These are phyloP conservation scores for Flaveria ramosissima DNA, from an alignment of 129 eudicot species.

Conservation along the genomic window DNA sequence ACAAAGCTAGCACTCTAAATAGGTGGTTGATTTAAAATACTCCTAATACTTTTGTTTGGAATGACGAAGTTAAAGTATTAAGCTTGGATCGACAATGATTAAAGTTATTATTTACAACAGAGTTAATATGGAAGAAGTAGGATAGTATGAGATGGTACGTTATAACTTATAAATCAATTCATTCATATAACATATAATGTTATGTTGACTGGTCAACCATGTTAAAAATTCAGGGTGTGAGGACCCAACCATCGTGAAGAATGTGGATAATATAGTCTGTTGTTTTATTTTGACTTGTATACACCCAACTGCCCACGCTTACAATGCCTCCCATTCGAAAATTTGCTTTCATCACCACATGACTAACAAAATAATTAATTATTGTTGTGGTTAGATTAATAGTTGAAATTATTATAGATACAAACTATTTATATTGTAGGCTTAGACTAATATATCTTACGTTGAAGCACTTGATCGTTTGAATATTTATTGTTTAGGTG, in stretches of 20 bases:
- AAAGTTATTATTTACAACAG: background rate
- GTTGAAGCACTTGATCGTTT: no score
- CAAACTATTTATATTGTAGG: no score
- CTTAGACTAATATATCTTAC: no score
- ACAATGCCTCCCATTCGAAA: constrained; percentile 11
- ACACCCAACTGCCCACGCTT: constrained; percentile 15
- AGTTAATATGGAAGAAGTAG: background rate
- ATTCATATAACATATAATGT: constrained; percentile 24
- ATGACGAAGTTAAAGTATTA: background rate
- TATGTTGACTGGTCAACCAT: constrained; percentile 22
- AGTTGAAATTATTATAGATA: background rate
- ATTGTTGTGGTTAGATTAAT: background rate
- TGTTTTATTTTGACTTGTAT: constrained; percentile 28
- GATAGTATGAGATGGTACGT: constrained; percentile 8
- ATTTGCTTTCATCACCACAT: constrained; percentile 8
- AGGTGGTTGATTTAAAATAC: background rate
- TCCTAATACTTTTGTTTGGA: background rate
- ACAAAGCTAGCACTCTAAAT: background rate
- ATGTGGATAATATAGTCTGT: constrained; percentile 10
- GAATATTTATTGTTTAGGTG: no score
- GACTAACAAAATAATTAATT: background rate
- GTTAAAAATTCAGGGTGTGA: constrained; percentile 8
- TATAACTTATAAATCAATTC: background rate
- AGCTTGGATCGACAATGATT: background rate
- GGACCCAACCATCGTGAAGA: background rate